Evolutionary conservation across 805 yeast species (phyloP).

Genomic region (Hemisphaericaspora nanyangensis): DNA sequence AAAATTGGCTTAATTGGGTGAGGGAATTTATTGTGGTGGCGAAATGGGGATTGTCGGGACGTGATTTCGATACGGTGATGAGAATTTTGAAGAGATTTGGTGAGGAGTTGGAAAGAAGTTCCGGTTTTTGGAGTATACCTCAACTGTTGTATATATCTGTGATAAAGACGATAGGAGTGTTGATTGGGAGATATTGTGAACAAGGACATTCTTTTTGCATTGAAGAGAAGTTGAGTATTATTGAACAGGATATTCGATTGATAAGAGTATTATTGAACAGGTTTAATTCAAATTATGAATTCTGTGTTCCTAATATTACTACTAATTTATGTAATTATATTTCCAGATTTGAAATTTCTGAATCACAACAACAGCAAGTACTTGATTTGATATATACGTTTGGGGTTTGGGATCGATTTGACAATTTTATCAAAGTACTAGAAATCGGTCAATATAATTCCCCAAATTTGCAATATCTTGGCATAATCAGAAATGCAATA

Average conservation of each 20-base stretch:
- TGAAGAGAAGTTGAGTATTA: not conserved
- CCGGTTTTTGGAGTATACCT: not conserved
- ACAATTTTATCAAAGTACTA: conserved; percentile 12
- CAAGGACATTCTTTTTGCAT: not conserved
- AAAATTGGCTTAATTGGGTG: not conserved
- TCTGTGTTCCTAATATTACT: not conserved
- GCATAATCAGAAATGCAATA: not conserved
- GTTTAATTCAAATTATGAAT: not conserved
- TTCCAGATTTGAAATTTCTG: not conserved
- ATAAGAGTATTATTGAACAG: not conserved
- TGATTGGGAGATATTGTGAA: not conserved
- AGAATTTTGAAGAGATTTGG: not conserved
- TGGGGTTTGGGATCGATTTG: conserved; percentile 4
- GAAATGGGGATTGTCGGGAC: not conserved
- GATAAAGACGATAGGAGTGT: not conserved
- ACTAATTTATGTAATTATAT: not conserved
- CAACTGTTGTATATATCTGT: not conserved
- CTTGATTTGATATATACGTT: conserved; percentile 2
- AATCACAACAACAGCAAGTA: not conserved
- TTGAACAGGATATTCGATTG: not conserved
- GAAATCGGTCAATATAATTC: conserved; percentile 8
- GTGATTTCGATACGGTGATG: not conserved
- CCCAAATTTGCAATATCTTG: not conserved
- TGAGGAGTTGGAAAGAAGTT: not conserved
- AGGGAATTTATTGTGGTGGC: conserved; percentile 3